A percentile compares a stretch with the other conserved stretches of the same genome.
Conservation (phyloP, 768 basidiomycete genomes). For the Neoboletus magnificus region DNA sequence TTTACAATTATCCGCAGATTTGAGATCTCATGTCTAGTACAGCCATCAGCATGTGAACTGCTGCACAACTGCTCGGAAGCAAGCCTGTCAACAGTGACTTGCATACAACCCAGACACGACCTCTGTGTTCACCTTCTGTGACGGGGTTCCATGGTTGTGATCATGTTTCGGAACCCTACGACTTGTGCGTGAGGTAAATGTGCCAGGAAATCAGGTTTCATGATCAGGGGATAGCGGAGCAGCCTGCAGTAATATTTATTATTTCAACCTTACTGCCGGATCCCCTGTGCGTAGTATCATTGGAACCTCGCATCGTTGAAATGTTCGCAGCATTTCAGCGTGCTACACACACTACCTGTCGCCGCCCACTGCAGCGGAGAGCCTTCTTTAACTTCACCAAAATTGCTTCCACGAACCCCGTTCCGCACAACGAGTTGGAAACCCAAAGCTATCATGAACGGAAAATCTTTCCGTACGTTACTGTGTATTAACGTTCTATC, state of each 20-base stretch:
- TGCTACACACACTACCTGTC: background rate
- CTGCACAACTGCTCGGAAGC: background rate
- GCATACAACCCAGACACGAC: background rate
- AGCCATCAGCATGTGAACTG: background rate
- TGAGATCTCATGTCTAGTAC: background rate
- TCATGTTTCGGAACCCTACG: background rate
- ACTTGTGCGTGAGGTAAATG: background rate
- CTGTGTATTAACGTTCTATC: background rate
- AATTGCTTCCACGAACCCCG: constrained; percentile 43
- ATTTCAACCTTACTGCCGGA: background rate
- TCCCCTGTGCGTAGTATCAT: background rate
- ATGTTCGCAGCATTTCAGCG: constrained; percentile 22
- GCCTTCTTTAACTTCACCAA: constrained; percentile 51
- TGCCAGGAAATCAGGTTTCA: background rate
- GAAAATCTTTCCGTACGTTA: constrained; percentile 85
- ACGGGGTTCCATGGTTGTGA: background rate
- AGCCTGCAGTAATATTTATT: background rate
- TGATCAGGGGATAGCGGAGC: background rate
- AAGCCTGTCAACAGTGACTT: background rate
- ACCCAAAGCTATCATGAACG: constrained; percentile 73
- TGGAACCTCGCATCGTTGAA: background rate
- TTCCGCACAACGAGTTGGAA: constrained; percentile 32
- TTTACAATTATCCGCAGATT: background rate
- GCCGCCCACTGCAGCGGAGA: constrained; percentile 19
- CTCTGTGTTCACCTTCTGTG: background rate